phyloP scores from a whole-genome alignment of 2,329 filamentous ascomycete genomes.

The Amphichorda felina region DNA sequence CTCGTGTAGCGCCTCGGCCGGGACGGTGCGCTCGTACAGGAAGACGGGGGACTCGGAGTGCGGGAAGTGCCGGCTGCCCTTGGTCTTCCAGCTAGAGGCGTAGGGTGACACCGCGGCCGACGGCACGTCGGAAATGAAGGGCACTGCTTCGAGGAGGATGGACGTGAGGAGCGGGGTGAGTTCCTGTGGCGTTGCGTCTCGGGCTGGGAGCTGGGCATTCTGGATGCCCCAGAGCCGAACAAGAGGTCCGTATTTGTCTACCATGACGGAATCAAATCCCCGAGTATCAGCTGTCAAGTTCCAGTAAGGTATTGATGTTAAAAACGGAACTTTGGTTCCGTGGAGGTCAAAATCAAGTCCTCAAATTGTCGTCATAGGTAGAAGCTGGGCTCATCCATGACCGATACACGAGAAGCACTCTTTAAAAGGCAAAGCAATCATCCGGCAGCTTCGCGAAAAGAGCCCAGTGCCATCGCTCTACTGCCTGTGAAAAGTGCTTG shows the following conservation, averaged over 20 bases:
- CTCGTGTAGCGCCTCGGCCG: conserved; percentile 27
- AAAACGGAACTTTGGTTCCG: too few species aligned
- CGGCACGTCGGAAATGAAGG: conserved; percentile 44
- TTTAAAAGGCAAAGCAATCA: too few species aligned
- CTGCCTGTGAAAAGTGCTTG: too few species aligned
- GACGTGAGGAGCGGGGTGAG: conserved; percentile 37
- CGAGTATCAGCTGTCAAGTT: too few species aligned
- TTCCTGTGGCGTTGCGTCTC: conserved; percentile 24
- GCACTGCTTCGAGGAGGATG: conserved; percentile 44
- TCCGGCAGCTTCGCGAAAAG: too few species aligned
- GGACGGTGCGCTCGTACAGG: conserved; percentile 38
- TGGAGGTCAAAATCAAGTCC: too few species aligned
- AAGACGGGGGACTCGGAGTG: conserved; percentile 39
- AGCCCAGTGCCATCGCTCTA: too few species aligned
- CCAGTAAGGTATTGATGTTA: too few species aligned
- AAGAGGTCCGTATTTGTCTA: conserved; percentile 26
- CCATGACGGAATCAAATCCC: too few species aligned
- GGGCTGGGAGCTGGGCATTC: conserved; percentile 31
- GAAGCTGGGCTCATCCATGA: too few species aligned
- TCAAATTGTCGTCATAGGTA: too few species aligned
- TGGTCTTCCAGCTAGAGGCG: conserved; percentile 31
- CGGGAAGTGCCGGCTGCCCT: conserved; percentile 33
- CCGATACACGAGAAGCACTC: too few species aligned
- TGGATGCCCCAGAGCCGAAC: conserved; percentile 42
- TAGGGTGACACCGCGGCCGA: conserved; percentile 18